Evolutionary conservation across 73 alveolate genomes (phyloP), one percentile per base, ranked within the genome.

Genomic region (Paramecium octaurelia): DNA sequence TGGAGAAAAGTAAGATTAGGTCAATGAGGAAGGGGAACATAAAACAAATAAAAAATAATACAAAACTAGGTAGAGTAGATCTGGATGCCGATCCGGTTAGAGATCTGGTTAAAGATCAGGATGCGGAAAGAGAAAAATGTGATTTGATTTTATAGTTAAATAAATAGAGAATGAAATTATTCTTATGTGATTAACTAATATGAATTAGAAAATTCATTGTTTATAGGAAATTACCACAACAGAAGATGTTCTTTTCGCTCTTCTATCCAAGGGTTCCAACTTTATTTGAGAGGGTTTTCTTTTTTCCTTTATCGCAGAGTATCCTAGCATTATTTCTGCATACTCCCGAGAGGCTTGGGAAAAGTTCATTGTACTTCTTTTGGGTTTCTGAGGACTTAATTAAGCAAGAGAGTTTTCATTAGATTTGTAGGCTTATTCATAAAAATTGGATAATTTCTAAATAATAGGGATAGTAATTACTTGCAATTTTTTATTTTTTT

Each of bases 321-420:
- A 75, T 14, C 60, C 88, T 35, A 75, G 21, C 88, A 75, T 75
- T 10, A 75, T 35, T 38, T 75, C 60, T 75, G 88, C 88, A 36
- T 75, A 75, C 14, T 75, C 88, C n/a, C 88, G 24, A 21, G 88
- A 75, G 3, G 88, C 88, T 75, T 75, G 40, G 6, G 88, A 35
- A 38, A 75, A 75, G 18, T 34, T 75, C 88, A 75, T 38, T 9
- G 88, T 75, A 23, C 46, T 75, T 75, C 60, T 38, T 34, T 42
- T 35, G 16, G 31, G 57, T 75, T 75, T 75, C 11, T 29, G n/a
- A 38, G 58, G 88, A 75, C 60, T 75, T 16, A 75, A 21, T 75
- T 35, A 42, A 21, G 68, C 38, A 34, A 29, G 36, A 35, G 38
- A 38, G 5, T 34, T 42, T 34, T 42, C 60, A 38, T 75, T 75